Evolutionary conservation across 768 basidiomycete genomes (phyloP).

Genomic region (Cystobasidium ongulense): DNA sequence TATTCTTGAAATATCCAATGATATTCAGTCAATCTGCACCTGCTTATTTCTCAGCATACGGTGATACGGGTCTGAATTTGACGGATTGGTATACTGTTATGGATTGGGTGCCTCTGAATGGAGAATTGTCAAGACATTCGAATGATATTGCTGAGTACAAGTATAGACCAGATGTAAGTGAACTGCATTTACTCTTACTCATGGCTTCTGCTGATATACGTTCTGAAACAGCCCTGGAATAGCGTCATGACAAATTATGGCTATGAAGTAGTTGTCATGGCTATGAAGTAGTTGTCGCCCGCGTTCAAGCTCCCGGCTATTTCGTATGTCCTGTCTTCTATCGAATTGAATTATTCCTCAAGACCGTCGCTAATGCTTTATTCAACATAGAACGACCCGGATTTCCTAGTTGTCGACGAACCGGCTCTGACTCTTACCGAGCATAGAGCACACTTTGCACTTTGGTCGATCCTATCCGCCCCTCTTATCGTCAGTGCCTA

Average conservation of each 20-base stretch:
- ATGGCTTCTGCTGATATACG: not conserved
- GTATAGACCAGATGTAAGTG: conserved; percentile 18
- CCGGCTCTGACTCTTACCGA: not conserved
- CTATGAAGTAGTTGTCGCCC: conserved; percentile 2
- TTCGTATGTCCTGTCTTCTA: not conserved
- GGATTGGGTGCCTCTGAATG: conserved; percentile 22
- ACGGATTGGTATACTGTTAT: conserved; percentile 25
- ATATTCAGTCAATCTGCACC: conserved; percentile 26
- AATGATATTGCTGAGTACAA: conserved; percentile 23
- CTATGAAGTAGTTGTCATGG: not conserved
- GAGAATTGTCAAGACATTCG: conserved; percentile 16
- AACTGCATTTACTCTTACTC: not conserved
- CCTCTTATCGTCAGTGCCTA: conserved; percentile 23
- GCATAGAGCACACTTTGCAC: conserved; percentile 1
- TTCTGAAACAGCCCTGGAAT: conserved; percentile 18
- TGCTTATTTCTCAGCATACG: conserved; percentile 21
- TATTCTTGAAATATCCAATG: conserved; percentile 15
- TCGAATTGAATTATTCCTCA: no score
- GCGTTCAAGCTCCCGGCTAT: conserved; percentile 12
- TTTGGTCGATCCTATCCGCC: conserved; percentile 10
- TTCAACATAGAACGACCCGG: conserved; percentile 14
- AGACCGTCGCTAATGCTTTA: no score
- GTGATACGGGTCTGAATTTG: not conserved
- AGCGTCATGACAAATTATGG: conserved; percentile 11
- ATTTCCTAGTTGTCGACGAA: conserved; percentile 19